phyloP scores from a whole-genome alignment of 768 basidiomycete species.

The Auriscalpium vulgare region DNA sequence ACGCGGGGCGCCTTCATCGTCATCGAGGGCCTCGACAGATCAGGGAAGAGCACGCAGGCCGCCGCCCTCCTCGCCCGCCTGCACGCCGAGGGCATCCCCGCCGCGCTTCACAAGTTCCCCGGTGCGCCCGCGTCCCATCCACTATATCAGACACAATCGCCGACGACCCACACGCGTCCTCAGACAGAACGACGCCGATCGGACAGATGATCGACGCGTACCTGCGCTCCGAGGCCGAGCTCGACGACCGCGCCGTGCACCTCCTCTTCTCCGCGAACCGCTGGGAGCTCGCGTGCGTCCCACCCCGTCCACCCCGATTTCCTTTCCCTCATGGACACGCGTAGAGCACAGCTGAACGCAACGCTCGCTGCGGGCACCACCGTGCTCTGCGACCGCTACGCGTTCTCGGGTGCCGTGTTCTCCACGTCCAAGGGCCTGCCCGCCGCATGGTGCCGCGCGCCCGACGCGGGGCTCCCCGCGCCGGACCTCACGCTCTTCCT shows the following conservation, averaged over 20 bases:
- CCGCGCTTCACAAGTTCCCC: conserved; percentile 78
- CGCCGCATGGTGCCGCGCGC: conserved; percentile 77
- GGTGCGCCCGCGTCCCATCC: conserved; percentile 37
- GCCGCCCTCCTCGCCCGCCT: conserved; percentile 50
- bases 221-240: conserved; percentile 71
- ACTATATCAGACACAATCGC: neutral
- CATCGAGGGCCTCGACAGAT: conserved; percentile 91
- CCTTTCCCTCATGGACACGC: neutral
- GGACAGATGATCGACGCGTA: conserved; percentile 93
- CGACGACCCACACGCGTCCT: neutral
- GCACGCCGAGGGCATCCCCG: conserved; percentile 34
- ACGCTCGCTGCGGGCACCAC: conserved; percentile 56
- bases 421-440: conserved; percentile 62
- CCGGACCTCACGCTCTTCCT: conserved; percentile 89
- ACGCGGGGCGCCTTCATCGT: conserved; percentile 78
- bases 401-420: conserved; percentile 94
- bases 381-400: conserved; percentile 88
- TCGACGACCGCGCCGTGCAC: conserved; percentile 89
- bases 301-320: too few species aligned
- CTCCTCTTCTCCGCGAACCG: conserved; percentile 94
- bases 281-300: conserved; percentile 84
- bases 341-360: conserved; percentile 52
- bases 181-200: conserved; percentile 87
- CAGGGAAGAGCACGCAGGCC: conserved; percentile 90
- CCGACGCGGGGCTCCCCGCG: conserved; percentile 81